Conservation (phyloP, 148 eudicot species). For the Suaeda aralocaspica region DNA sequence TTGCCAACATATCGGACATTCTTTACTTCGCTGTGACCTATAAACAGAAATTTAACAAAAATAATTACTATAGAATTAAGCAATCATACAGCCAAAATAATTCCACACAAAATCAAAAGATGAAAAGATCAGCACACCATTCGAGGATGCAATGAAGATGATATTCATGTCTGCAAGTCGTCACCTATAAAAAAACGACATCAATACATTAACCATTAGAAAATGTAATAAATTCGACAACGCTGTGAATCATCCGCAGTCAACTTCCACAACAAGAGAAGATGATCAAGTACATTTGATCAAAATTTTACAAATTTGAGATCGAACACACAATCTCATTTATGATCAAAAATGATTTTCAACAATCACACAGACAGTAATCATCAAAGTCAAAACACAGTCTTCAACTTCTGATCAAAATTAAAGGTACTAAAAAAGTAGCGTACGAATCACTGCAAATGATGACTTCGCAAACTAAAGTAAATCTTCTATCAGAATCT, state of each 20-base stretch:
- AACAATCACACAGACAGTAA: background rate
- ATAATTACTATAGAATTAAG: background rate
- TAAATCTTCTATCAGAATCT: background rate
- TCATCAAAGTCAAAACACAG: background rate
- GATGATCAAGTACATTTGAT: background rate
- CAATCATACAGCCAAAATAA: background rate
- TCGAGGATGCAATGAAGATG: slow-evolving; percentile 87
- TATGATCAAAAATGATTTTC: background rate
- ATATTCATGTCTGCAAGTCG: slow-evolving; percentile 80
- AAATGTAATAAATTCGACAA: too few species aligned
- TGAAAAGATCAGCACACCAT: slow-evolving; percentile 40
- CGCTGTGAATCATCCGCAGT: too few species aligned
- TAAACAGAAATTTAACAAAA: background rate
- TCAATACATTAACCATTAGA: background rate
- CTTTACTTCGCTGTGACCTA: slow-evolving; percentile 82
- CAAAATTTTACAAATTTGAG: background rate
- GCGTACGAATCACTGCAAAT: too few species aligned
- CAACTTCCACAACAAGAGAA: background rate
- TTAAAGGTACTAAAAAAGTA: too few species aligned
- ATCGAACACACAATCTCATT: background rate
- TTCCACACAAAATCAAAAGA: background rate
- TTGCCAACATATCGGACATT: slow-evolving; percentile 88
- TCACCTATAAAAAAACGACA: slow-evolving; percentile 41
- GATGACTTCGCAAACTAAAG: too few species aligned
- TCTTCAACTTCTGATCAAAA: background rate